These are phyloP conservation scores for Rubia tinctorum DNA, from an alignment of 305 asterid species.

Conservation along the genomic window DNA sequence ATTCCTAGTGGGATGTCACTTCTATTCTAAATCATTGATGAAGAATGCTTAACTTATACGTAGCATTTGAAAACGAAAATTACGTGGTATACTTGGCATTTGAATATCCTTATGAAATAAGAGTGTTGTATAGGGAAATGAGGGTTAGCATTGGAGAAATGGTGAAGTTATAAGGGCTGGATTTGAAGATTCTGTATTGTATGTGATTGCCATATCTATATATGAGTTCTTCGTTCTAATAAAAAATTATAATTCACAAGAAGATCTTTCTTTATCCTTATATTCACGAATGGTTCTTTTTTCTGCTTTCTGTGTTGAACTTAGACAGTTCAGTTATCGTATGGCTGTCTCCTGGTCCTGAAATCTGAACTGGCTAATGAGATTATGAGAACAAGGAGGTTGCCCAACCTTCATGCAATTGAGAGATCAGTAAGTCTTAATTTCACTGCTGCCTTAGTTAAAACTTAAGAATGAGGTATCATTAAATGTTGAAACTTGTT, in stretches of 20 bases:
- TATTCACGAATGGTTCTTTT: neutral
- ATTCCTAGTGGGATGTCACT: slow-evolving; percentile 27
- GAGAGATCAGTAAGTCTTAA: neutral
- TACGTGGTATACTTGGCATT: neutral
- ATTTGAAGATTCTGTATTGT: neutral
- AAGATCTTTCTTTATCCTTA: neutral
- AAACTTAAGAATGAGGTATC: neutral
- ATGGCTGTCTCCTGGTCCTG: neutral
- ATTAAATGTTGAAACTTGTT: neutral
- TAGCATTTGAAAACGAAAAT: neutral
- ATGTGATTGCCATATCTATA: neutral
- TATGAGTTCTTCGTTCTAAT: neutral
- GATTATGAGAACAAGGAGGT: neutral
- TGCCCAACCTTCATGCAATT: neutral
- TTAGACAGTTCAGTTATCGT: neutral
- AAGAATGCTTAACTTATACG: neutral
- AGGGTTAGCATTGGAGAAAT: neutral
- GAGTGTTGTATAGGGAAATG: neutral
- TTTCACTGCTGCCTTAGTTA: neutral
- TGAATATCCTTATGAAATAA: neutral
- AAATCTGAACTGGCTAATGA: neutral
- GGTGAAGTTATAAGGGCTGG: no score
- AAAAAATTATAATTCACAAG: neutral
- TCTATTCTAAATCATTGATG: neutral
- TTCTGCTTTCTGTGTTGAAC: neutral